These are phyloP conservation scores for Lignosus rhinocerotis DNA, from an alignment of 1,284 basidiomycete species.

Conservation along the genomic window DNA sequence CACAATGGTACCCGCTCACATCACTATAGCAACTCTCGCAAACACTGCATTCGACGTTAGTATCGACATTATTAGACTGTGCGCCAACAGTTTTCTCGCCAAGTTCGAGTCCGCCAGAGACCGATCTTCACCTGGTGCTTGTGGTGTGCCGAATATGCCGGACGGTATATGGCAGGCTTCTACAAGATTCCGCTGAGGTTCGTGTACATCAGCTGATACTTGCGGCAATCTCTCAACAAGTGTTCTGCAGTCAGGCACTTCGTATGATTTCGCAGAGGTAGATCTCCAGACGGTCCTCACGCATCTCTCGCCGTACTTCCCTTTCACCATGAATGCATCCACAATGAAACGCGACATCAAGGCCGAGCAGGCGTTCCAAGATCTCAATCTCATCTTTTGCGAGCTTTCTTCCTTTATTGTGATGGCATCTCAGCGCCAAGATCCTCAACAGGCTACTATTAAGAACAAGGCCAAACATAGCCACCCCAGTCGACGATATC, in stretches of 20 bases:
- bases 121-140: conserved; percentile 64
- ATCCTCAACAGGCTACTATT: not conserved
- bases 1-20: not conserved
- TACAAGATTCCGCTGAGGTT: conserved; percentile 24
- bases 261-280: conserved; percentile 32
- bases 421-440: conserved; percentile 38
- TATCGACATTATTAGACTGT: conserved; percentile 83
- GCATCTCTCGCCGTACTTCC: conserved; percentile 84
- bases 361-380: conserved; percentile 66
- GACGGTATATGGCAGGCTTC: conserved; percentile 65
- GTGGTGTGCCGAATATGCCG: conserved; percentile 64
- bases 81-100: conserved; percentile 81
- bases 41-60: conserved; percentile 72
- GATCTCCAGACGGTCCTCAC: conserved; percentile 62
- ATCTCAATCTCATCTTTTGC: conserved; percentile 75
- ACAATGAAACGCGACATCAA: conserved; percentile 52
- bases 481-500: not conserved
- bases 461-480: not conserved
- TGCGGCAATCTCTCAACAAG: not conserved
- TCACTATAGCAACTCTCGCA: conserved; percentile 43
- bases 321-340: conserved; percentile 51
- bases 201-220: not conserved
- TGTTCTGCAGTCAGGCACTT: conserved; percentile 13
- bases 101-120: conserved; percentile 51
- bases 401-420: conserved; percentile 69